Evolutionary conservation across 1,284 basidiomycete species (phyloP).

Genomic region (Termitomyces sp.): DNA sequence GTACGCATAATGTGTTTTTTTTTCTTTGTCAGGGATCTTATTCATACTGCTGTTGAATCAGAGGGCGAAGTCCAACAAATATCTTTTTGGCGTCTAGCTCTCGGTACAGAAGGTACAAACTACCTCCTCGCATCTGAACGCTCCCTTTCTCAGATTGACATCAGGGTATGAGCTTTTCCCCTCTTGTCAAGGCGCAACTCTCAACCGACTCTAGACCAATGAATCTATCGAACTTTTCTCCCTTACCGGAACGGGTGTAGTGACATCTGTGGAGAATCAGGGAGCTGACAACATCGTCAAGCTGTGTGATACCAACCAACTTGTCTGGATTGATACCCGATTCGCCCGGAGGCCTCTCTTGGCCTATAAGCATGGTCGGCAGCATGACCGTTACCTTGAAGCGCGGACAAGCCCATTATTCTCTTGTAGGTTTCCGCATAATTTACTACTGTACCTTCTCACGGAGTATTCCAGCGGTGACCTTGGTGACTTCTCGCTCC

Average conservation of each 20-base stretch:
- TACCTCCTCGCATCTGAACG: constrained; percentile 30
- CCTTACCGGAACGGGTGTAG: constrained; percentile 28
- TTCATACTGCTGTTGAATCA: constrained; percentile 5
- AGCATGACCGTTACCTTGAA: constrained; percentile 52
- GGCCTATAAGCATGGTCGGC: constrained; percentile 55
- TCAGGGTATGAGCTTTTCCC: constrained; percentile 36
- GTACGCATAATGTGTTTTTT: neutral
- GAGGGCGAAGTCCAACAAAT: neutral
- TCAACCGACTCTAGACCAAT: constrained; percentile 21
- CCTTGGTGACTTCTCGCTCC: constrained; percentile 51
- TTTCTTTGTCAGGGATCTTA: constrained; percentile 3
- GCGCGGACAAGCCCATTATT: constrained; percentile 32
- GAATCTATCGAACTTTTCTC: constrained; percentile 29
- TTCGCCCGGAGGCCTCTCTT: constrained; percentile 50
- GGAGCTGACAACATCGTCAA: constrained; percentile 39
- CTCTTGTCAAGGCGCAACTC: neutral
- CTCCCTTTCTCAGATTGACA: constrained; percentile 36
- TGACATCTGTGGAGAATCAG: constrained; percentile 49
- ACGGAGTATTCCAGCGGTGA: constrained; percentile 32
- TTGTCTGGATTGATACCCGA: constrained; percentile 67
- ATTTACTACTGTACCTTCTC: constrained; percentile 4
- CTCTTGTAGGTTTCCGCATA: constrained; percentile 29
- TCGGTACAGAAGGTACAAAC: constrained; percentile 17
- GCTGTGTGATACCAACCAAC: constrained; percentile 51
- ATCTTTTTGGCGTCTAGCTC: constrained; percentile 23